A percentile compares a stretch with the other conserved stretches of the same genome.
Evolutionary conservation across 2,329 filamentous ascomycete genomes (phyloP).

Genomic region (Pyrenophora tritici-repentis): DNA sequence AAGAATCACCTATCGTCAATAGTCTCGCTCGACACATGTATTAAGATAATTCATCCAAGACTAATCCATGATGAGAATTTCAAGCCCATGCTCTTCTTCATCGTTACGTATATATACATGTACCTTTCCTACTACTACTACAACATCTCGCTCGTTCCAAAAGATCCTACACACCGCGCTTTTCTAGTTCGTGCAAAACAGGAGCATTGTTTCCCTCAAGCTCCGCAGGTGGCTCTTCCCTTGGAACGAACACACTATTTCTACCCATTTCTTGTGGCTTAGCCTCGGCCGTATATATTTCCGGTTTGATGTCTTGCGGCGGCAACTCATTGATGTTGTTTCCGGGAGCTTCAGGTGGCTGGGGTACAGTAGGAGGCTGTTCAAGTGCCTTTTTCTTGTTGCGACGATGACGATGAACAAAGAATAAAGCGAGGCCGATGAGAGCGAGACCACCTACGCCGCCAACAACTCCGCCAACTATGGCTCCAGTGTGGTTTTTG

Average conservation of each 20-base stretch:
- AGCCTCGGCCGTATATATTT: neutral
- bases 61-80: too few species aligned
- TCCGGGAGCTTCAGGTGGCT: neutral
- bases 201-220: too few species aligned
- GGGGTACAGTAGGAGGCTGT: neutral
- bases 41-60: too few species aligned
- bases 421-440: neutral
- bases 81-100: too few species aligned
- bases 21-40: too few species aligned
- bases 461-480: slow-evolving; percentile 5
- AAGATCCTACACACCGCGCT: too few species aligned
- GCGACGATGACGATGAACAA: neutral
- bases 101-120: too few species aligned
- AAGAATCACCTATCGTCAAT: too few species aligned
- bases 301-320: neutral
- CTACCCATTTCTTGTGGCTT: neutral
- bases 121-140: too few species aligned
- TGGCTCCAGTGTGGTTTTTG: slow-evolving; percentile 1
- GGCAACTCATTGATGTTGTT: neutral
- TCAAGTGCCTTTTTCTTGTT: neutral
- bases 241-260: neutral
- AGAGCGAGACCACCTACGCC: slow-evolving; percentile 2
- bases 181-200: too few species aligned
- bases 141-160: too few species aligned
- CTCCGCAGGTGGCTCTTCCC: neutral